Conservation (phyloP, 225 moss, liverwort and hornwort genomes). For the Pseudisothecium myosuroides region DNA sequence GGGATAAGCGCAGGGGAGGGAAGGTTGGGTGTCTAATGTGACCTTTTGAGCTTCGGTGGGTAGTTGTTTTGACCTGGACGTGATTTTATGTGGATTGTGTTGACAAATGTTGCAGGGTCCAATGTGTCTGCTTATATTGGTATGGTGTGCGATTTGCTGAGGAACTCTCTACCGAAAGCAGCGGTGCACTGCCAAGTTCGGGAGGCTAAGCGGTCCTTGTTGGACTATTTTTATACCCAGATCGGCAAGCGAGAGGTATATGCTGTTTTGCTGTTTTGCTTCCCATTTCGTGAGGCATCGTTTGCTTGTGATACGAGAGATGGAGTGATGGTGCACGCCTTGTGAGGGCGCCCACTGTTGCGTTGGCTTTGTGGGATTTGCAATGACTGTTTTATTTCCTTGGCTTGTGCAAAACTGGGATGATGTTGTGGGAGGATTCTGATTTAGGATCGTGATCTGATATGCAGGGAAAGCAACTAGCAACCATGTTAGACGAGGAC, state of each 20-base stretch:
- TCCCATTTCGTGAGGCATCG: not conserved
- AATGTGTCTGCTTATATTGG: constrained; percentile 35
- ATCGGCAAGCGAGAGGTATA: constrained; percentile 50
- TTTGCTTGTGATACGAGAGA: not conserved
- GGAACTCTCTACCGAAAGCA: constrained; percentile 36
- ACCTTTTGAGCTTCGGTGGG: not conserved
- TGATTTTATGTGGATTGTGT: not conserved
- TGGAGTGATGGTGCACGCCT: not conserved
- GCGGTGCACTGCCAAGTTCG: constrained; percentile 51
- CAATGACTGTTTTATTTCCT: not conserved
- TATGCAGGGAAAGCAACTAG: constrained; percentile 38
- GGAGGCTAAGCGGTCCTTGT: constrained; percentile 33
- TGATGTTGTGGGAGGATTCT: not conserved
- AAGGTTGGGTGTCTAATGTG: not conserved
- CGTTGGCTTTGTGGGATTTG: not conserved
- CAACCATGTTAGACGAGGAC: constrained; percentile 53
- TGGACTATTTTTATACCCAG: constrained; percentile 42
- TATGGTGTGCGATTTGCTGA: constrained; percentile 33
- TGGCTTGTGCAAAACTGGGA: not conserved
- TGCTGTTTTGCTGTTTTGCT: not conserved
- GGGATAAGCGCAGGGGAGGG: not conserved
- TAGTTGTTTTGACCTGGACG: not conserved
- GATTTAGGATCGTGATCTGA: not conserved
- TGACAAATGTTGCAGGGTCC: constrained; percentile 5
- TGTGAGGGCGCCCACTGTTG: not conserved